Percentiles rank a stretch among this genome's conserved stretches.
phyloP scores from a whole-genome alignment of 2,329 filamentous ascomycete species.

The Atkinsonella texensis region DNA sequence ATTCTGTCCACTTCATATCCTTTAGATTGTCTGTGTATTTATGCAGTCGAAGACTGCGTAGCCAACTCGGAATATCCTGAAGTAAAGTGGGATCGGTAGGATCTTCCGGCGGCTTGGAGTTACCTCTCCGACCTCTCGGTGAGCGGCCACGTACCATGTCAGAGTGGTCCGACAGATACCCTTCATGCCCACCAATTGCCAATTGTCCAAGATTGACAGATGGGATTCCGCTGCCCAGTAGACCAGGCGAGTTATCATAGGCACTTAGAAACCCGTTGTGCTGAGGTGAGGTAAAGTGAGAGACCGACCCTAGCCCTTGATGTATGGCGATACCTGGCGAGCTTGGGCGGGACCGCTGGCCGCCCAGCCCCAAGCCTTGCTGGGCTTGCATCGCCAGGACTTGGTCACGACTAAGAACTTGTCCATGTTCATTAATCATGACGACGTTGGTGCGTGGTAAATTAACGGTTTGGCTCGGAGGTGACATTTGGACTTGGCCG shows the following conservation, averaged over 20 bases:
- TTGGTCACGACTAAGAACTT: constrained; percentile 76
- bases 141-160: constrained; percentile 85
- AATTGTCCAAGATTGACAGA: constrained; percentile 62
- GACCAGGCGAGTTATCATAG: constrained; percentile 63
- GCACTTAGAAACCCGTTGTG: constrained; percentile 90
- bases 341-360: constrained; percentile 71
- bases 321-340: constrained; percentile 84
- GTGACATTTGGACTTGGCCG: constrained; percentile 52
- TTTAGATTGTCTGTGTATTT: constrained; percentile 99
- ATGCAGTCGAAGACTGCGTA: constrained; percentile 86
- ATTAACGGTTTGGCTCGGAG: constrained; percentile 48
- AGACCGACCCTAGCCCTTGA: constrained; percentile 46
- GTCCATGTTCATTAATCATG: constrained; percentile 90
- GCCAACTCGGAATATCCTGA: constrained; percentile 92
- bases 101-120: constrained; percentile 95
- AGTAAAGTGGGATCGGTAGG: constrained; percentile 83
- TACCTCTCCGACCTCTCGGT: constrained; percentile 81
- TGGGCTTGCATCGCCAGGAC: constrained; percentile 69
- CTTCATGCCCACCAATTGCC: constrained; percentile 59
- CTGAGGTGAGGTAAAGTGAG: constrained; percentile 73
- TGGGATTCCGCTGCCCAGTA: constrained; percentile 58
- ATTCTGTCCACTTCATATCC: constrained; percentile 90
- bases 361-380: constrained; percentile 45
- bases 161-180: constrained; percentile 87
- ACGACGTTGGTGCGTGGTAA: constrained; percentile 68